Percentiles rank a stretch among this genome's conserved stretches.
These are phyloP conservation scores for Lycium ferocissimum DNA, from an alignment of 257 asterid species.

Conservation along the genomic window DNA sequence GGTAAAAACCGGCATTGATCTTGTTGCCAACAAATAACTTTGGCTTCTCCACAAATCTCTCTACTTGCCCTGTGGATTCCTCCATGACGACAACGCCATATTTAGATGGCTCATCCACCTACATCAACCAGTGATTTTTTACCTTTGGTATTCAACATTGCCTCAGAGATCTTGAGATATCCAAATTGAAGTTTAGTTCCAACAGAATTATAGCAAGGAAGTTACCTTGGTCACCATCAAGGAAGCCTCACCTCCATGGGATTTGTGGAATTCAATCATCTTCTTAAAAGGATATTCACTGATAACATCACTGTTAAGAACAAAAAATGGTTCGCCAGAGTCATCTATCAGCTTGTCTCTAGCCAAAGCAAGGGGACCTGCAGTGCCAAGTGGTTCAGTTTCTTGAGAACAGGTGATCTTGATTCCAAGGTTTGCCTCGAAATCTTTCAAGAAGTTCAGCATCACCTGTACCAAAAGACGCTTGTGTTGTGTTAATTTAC, in stretches of 20 bases:
- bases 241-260: constrained; percentile 98
- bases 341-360: constrained; percentile 82
- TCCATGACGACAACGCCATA: constrained; percentile 77
- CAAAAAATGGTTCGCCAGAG: constrained; percentile 92
- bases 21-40: constrained; percentile 75
- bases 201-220: neutral
- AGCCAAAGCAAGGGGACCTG: constrained; percentile 99
- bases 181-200: neutral
- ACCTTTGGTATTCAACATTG: constrained; percentile 1
- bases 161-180: neutral
- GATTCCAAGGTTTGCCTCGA: constrained; percentile 89
- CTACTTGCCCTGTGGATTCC: constrained; percentile 72
- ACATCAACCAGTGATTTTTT: constrained; percentile 26
- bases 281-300: constrained; percentile 86
- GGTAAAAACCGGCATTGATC: constrained; percentile 84
- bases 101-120: constrained; percentile 86
- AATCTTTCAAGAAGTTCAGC: constrained; percentile 94
- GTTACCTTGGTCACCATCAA: constrained; percentile 85
- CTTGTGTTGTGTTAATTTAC: neutral
- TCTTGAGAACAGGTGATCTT: constrained; percentile 95
- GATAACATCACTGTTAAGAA: constrained; percentile 96
- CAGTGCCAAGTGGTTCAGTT: constrained; percentile 98
- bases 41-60: constrained; percentile 83
- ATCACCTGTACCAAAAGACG: constrained; percentile 59
- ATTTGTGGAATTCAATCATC: constrained; percentile 91